Base-by-base conservation (phyloP, 352 stramenopile genomes). In the Halophytophthora polymorphica region DNA sequence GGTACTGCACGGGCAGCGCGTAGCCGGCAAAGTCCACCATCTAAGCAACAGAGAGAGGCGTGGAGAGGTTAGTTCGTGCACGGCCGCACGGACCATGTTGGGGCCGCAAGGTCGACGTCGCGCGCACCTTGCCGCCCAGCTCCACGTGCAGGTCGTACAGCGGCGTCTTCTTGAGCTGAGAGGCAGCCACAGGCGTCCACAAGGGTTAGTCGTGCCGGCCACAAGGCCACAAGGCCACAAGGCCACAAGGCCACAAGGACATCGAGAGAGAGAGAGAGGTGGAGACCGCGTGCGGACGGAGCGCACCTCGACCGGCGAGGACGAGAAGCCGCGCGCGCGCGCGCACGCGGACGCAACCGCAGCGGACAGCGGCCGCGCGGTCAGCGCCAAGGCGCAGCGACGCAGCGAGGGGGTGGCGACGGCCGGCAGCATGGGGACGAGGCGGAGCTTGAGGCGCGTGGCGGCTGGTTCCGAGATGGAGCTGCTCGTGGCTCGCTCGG, bases 21-120 rank as follows among this genome's bases (percentile, higher is more conserved):
- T 99, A 99, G 43, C 96, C 96, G 0, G 96, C 96, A 69, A 99
- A 99, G 45, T 90, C 82, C 35, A 98, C 91, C 86, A 98, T 97
- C 73, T 94, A n/a, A n/a, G n/a, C n/a, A n/a, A n/a, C n/a, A n/a
- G n/a, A n/a, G n/a, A n/a, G n/a, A n/a, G n/a, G n/a, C n/a, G n/a
- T n/a, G n/a, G n/a, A n/a, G n/a, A n/a, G n/a, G n/a, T n/a, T n/a
- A n/a, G n/a, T n/a, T n/a, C n/a, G n/a, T n/a, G n/a, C n/a, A n/a
- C n/a, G n/a, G n/a, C n/a, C n/a, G n/a, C n/a, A n/a, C n/a, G n/a
- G n/a, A n/a, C n/a, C n/a, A n/a, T n/a, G n/a, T n/a, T n/a, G n/a
- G n/a, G n/a, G n/a, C n/a, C n/a, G n/a, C n/a, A n/a, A n/a, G n/a
- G n/a, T n/a, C n/a, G n/a, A n/a, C n/a, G n/a, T n/a, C n/a, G n/a